A percentile compares a stretch with the other conserved stretches of the same genome.
phyloP scores from a whole-genome alignment of 495 filamentous ascomycete species.

The Saxophila tyrrhenica region DNA sequence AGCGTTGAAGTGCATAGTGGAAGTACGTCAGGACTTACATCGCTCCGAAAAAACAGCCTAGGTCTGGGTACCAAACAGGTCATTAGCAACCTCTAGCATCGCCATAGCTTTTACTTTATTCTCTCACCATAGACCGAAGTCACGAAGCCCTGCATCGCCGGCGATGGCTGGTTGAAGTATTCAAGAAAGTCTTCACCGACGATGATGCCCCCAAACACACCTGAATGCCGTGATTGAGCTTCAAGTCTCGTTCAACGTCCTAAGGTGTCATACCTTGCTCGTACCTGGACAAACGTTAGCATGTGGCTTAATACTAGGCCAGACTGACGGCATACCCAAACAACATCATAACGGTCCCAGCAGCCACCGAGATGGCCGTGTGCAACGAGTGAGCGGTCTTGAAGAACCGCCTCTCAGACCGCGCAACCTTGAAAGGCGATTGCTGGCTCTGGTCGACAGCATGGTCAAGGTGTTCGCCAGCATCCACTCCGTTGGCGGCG shows the following conservation, averaged over 20 bases:
- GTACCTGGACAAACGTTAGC: not conserved
- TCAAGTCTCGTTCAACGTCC: too few relatives aligned
- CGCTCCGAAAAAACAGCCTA: too few relatives aligned
- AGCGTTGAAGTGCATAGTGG: too few relatives aligned
- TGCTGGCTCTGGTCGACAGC: not conserved
- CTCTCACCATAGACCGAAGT: conserved; percentile 42
- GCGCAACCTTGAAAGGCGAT: too few relatives aligned
- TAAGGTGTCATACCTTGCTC: too few relatives aligned
- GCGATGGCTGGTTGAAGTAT: conserved; percentile 32
- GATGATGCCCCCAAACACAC: conserved; percentile 19
- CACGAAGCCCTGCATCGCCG: conserved; percentile 36
- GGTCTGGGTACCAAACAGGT: too few relatives aligned
- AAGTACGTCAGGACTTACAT: too few relatives aligned
- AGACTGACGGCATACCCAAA: conserved; percentile 11
- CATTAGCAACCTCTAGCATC: not conserved
- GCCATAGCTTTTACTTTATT: conserved; percentile 31
- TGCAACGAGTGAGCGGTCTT: not conserved
- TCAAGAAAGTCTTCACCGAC: conserved; percentile 11
- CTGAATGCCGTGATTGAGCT: too few relatives aligned
- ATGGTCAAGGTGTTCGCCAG: not conserved
- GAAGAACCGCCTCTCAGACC: conserved; percentile 1
- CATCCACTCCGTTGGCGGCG: not conserved
- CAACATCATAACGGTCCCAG: conserved; percentile 12
- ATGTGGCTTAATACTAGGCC: not conserved
- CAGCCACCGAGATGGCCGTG: conserved; percentile 9